Conservation (phyloP, 2,329 filamentous ascomycete genomes). For the Aspergillus pseudoviridinutans region DNA sequence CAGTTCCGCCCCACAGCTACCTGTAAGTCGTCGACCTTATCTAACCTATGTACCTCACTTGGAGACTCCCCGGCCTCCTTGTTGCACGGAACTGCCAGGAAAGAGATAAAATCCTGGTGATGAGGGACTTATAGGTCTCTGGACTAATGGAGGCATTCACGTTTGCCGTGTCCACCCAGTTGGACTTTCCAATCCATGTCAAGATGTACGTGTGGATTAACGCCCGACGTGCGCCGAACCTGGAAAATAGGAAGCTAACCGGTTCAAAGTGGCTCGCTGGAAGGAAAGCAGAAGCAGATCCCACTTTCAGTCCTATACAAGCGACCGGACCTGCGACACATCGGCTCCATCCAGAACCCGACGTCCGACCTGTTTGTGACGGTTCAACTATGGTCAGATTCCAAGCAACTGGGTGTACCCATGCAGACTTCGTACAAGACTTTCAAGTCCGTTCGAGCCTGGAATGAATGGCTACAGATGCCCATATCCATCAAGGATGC, state of each 20-base stretch:
- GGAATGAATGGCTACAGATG: constrained; percentile 95
- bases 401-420: constrained; percentile 87
- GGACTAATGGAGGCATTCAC: constrained; percentile 84
- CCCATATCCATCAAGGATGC: constrained; percentile 81
- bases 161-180: constrained; percentile 82
- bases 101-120: not conserved
- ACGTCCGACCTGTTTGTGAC: constrained; percentile 90
- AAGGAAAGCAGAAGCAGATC: constrained; percentile 71
- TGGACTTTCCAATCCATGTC: constrained; percentile 66
- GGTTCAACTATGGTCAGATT: constrained; percentile 90
- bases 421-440: constrained; percentile 90
- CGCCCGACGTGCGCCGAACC: not conserved
- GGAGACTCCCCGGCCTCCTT: not conserved
- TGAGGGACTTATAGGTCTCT: not conserved
- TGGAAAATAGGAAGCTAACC: not conserved
- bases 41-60: not conserved
- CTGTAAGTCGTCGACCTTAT: not conserved
- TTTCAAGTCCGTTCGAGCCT: constrained; percentile 69
- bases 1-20: constrained; percentile 1
- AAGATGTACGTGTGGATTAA: constrained; percentile 53
- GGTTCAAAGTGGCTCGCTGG: constrained; percentile 61
- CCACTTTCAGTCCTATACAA: constrained; percentile 74
- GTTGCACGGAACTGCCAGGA: not conserved
- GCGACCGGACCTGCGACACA: constrained; percentile 74
- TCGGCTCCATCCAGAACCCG: constrained; percentile 78